Conservation (phyloP, 768 basidiomycete genomes). For the Collybia mongolica region DNA sequence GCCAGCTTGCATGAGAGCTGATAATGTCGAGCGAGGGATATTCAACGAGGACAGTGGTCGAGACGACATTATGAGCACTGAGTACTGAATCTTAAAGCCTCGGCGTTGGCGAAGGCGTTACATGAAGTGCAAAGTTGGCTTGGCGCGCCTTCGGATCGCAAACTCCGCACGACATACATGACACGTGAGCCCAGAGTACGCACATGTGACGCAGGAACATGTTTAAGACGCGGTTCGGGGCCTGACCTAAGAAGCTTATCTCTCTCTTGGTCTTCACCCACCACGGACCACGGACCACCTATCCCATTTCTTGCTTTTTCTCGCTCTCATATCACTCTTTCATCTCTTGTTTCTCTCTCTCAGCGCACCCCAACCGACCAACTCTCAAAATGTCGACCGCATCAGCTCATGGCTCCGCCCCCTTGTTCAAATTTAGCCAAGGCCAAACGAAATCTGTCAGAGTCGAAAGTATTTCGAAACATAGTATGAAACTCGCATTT, state of each 20-base stretch:
- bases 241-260: not conserved
- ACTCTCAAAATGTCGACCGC: constrained; percentile 9
- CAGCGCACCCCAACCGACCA: constrained; percentile 15
- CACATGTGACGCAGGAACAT: constrained; percentile 17
- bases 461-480: constrained; percentile 45
- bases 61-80: constrained; percentile 29
- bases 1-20: constrained; percentile 48
- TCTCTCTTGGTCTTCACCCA: constrained; percentile 12
- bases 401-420: not conserved
- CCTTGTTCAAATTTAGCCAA: constrained; percentile 30
- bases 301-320: constrained; percentile 14
- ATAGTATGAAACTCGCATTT: constrained; percentile 24
- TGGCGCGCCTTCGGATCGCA: too few species aligned
- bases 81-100: too few species aligned
- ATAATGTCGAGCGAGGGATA: constrained; percentile 44
- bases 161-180: too few species aligned
- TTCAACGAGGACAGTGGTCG: constrained; percentile 46
- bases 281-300: constrained; percentile 4
- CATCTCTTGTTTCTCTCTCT: constrained; percentile 10
- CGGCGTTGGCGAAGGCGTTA: too few species aligned
- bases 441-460: constrained; percentile 42
- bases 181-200: constrained; percentile 5
- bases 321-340: constrained; percentile 12
- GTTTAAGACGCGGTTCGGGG: too few species aligned
- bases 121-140: too few species aligned